phyloP scores from a whole-genome alignment of 2,329 filamentous ascomycete genomes.

The Colletotrichum graminicola region DNA sequence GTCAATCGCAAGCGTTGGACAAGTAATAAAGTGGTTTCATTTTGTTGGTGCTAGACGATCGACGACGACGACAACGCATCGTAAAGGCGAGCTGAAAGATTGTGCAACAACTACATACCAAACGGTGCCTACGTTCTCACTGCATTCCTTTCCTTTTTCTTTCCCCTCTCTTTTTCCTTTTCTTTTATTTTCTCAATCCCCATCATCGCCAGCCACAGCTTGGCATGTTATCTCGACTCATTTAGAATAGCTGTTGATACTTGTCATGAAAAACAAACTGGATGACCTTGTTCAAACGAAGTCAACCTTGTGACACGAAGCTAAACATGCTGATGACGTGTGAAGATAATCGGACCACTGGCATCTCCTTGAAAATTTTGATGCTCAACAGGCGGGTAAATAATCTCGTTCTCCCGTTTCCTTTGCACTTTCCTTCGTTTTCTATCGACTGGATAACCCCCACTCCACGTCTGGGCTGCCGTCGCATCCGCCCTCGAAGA shows the following conservation, averaged over 20 bases:
- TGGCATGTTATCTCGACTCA: conserved; percentile 9
- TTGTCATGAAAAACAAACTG: not conserved
- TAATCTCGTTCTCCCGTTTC: too few relatives aligned
- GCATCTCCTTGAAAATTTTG: not conserved
- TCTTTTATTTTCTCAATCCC: not conserved
- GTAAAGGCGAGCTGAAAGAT: conserved; percentile 23
- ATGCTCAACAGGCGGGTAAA: not conserved
- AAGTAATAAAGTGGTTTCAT: conserved; percentile 22
- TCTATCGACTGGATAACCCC: too few relatives aligned
- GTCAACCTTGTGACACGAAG: not conserved
- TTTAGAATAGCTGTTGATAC: conserved; percentile 17
- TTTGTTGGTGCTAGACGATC: not conserved
- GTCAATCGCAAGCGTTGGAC: conserved; percentile 41
- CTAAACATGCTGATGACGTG: not conserved
- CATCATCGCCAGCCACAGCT: not conserved
- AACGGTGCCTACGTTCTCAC: not conserved
- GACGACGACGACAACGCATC: not conserved
- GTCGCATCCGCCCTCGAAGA: too few relatives aligned
- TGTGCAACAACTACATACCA: conserved; percentile 24
- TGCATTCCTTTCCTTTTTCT: not conserved
- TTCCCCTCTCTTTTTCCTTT: not conserved
- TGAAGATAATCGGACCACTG: accelerated
- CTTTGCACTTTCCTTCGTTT: too few relatives aligned
- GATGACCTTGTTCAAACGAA: not conserved
- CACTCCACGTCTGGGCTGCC: too few relatives aligned